A percentile compares a stretch with the other conserved stretches of the same genome.
Evolutionary conservation across 1,139 yeast genomes (phyloP).

Genomic region (Suhomyces panamericanus): DNA sequence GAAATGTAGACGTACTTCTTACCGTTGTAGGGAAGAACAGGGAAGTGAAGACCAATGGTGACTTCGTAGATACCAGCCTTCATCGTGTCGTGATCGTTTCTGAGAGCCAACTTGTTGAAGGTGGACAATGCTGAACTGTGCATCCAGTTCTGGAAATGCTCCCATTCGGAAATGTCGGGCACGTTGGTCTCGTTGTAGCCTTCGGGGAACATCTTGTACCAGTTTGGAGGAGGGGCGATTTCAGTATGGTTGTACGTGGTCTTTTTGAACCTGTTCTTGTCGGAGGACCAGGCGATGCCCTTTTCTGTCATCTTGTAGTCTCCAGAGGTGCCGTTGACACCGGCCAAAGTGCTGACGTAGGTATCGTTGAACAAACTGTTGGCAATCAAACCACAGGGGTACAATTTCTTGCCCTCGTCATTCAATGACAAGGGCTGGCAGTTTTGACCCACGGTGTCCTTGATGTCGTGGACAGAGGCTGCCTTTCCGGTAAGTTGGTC

Average conservation of each 20-base stretch:
- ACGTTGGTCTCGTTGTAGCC: constrained; percentile 84
- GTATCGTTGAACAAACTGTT: constrained; percentile 92
- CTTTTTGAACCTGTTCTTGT: constrained; percentile 73
- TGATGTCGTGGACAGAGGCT: constrained; percentile 55
- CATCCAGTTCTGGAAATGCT: constrained; percentile 97
- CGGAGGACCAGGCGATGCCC: constrained; percentile 88
- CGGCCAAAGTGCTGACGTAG: constrained; percentile 50
- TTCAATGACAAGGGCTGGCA: constrained; percentile 78
- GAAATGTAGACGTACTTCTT: constrained; percentile 76
- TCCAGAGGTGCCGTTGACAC: constrained; percentile 45
- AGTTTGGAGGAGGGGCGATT: constrained; percentile 94
- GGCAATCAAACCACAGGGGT: constrained; percentile 96
- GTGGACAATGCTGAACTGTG: constrained; percentile 87
- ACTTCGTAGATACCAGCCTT: constrained; percentile 70
- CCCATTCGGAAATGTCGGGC: constrained; percentile 79
- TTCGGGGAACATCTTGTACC: constrained; percentile 81
- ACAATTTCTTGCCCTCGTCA: constrained; percentile 57
- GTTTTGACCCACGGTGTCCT: constrained; percentile 73
- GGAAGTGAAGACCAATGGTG: constrained; percentile 80
- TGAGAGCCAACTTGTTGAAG: constrained; percentile 76
- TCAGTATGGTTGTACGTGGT: constrained; percentile 69
- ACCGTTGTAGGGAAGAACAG: constrained; percentile 81
- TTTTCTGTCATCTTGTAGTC: constrained; percentile 63
- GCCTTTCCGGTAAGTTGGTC: constrained; percentile 81
- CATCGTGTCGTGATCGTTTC: constrained; percentile 70